Base-by-base conservation (phyloP, 2,329 filamentous ascomycete species). In the Penicillium decumbens region DNA sequence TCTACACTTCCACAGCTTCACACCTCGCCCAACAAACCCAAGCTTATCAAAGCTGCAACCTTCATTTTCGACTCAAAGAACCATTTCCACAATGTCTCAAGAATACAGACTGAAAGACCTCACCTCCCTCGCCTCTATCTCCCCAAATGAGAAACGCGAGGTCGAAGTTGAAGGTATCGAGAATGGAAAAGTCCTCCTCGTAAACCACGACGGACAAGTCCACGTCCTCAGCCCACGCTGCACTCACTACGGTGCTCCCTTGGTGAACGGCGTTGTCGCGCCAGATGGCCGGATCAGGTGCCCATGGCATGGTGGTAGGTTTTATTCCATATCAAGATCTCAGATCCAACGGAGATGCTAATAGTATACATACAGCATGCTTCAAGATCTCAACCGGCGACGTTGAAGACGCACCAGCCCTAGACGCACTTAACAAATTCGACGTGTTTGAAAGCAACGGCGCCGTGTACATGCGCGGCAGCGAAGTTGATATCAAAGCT, bases 241-340 rank as follows among this genome's bases (percentile, higher is more conserved):
- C 67, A 84, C 82, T 12, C 92, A 97, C 73, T 97, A 95, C 67
- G 92, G 93, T 29, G 93, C 92, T 35, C 93, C 93, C 12, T 74
- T 98, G 57, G 82, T 84, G 45, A 89, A 92, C 59, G 93, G 93
- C 46, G 84, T 97, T 6, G 73, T 98, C 55, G 88, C 88, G 6
- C 81, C 82, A 2, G 84, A 87, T 59, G 93, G 93, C 4, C 80
- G 89, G 43, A 72, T 98, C 54, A 95, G 89, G 6, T 98, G 93
- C 69, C 90, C 92, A 3, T 97, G 93, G 93, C 92, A 97, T 68
- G 92, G 92, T 75, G 89, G 89, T 93, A 68, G 57, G 77, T 69
- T 15, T 15, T 41, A 12, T 29, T 29, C 10, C 10, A 29, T 13
- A 28, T 9, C 27, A 28, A 28, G 27, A 23, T 23, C 20, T 4